phyloP scores from a whole-genome alignment of 306 rosid species.

The Acacia confusa region DNA sequence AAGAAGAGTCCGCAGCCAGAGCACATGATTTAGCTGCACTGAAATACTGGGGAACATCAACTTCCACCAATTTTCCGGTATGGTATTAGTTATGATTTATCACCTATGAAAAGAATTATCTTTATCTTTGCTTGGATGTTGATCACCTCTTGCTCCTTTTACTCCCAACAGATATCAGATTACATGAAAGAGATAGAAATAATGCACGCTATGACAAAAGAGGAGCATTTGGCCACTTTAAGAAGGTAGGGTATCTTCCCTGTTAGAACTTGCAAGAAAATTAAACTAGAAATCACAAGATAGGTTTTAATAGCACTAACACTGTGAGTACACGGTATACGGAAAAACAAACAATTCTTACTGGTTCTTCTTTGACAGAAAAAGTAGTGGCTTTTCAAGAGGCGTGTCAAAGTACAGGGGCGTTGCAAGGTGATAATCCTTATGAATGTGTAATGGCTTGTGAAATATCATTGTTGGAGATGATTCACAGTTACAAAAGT shows the following conservation, averaged over 20 bases:
- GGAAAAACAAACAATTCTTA: background rate
- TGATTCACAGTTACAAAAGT: background rate
- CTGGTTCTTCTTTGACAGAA: conserved; percentile 40
- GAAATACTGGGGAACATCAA: conserved; percentile 76
- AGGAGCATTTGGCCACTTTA: conserved; percentile 78
- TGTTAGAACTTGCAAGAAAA: background rate
- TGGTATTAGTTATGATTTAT: background rate
- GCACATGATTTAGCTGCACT: conserved; percentile 86
- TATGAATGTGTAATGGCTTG: background rate
- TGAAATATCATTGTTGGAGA: background rate
- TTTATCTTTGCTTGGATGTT: conserved; percentile 14
- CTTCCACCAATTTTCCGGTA: conserved; percentile 77
- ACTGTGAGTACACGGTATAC: background rate
- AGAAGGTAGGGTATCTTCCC: conserved; percentile 52
- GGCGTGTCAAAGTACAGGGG: conserved; percentile 85
- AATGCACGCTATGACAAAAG: conserved; percentile 72
- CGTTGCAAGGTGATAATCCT: conserved; percentile 64
- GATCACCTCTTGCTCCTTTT: background rate
- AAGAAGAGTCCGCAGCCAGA: conserved; percentile 79
- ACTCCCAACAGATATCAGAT: conserved; percentile 52
- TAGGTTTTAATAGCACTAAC: conserved; percentile 2
- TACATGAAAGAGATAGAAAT: conserved; percentile 63
- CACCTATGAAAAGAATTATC: background rate
- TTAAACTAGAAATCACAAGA: background rate
- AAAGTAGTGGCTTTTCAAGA: conserved; percentile 85